phyloP scores from a whole-genome alignment of 176 grass and related monocot species.

The Themeda triandra region DNA sequence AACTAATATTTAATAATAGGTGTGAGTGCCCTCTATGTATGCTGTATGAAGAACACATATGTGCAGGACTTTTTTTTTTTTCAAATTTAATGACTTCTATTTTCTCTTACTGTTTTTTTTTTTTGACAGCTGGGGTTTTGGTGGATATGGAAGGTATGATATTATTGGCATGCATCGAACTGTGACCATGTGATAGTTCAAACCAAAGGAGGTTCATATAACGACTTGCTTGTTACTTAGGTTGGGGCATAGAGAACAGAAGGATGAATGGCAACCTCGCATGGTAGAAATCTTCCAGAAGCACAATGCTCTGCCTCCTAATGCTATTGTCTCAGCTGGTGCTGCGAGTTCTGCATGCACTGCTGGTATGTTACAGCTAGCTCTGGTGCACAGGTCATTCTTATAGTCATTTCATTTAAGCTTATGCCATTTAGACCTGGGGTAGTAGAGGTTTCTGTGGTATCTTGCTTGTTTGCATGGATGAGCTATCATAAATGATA shows the following conservation, averaged over 20 bases:
- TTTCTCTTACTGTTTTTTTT: conserved; percentile 23
- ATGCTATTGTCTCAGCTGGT: conserved; percentile 82
- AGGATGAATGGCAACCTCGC: conserved; percentile 94
- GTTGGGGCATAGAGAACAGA: conserved; percentile 96
- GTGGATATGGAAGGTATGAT: conserved; percentile 93
- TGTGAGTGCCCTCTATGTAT: conserved; percentile 18
- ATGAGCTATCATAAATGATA: neutral
- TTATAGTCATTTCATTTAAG: conserved; percentile 13
- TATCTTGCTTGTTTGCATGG: conserved; percentile 7
- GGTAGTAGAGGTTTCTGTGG: neutral
- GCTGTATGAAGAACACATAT: conserved; percentile 17
- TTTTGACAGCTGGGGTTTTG: conserved; percentile 84
- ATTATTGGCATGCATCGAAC: neutral
- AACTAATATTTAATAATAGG: neutral
- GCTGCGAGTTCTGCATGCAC: conserved; percentile 88
- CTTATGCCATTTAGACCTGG: neutral
- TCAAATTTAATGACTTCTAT: conserved; percentile 16
- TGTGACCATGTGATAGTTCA: neutral
- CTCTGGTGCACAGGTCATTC: neutral
- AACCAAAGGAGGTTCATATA: neutral
- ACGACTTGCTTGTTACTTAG: conserved; percentile 42
- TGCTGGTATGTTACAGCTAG: conserved; percentile 52
- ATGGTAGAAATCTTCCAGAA: conserved; percentile 88
- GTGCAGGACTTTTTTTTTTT: conserved; percentile 5
- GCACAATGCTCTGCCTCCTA: conserved; percentile 77